phyloP scores from a whole-genome alignment of 495 filamentous ascomycete genomes.

The Massariosphaeria phaeospora region DNA sequence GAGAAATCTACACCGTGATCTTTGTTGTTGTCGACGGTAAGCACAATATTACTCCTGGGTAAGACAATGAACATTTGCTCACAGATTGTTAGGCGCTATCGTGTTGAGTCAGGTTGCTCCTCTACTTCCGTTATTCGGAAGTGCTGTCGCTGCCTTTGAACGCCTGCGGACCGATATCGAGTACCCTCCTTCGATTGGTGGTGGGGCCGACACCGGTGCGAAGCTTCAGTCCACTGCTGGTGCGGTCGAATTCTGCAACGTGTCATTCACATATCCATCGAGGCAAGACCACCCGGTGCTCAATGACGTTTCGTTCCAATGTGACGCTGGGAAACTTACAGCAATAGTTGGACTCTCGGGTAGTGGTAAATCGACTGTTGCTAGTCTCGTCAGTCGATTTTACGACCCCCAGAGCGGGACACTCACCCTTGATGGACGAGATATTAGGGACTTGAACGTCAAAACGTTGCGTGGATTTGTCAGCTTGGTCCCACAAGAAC shows the following conservation, averaged over 20 bases:
- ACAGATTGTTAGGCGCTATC: slow-evolving; percentile 45
- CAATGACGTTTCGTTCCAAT: slow-evolving; percentile 21
- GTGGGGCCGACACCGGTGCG: slow-evolving; percentile 38
- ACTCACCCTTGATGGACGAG: slow-evolving; percentile 27
- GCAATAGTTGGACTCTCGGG: slow-evolving; percentile 36
- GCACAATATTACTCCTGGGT: slow-evolving; percentile 7
- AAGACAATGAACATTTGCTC: slow-evolving; percentile 13
- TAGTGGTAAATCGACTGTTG: slow-evolving; percentile 36
- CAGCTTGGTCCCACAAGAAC: slow-evolving; percentile 79
- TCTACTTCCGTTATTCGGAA: slow-evolving; percentile 55
- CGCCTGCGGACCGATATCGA: slow-evolving; percentile 51
- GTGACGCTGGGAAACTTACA: slow-evolving; percentile 34
- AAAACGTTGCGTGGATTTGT: slow-evolving; percentile 62
- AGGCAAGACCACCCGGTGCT: slow-evolving; percentile 30
- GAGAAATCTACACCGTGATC: slow-evolving; percentile 60
- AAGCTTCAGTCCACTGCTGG: slow-evolving; percentile 41
- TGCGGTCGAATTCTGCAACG: slow-evolving; percentile 29
- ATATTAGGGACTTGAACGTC: slow-evolving; percentile 20
- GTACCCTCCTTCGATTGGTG: slow-evolving; percentile 49
- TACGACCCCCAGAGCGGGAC: slow-evolving; percentile 32
- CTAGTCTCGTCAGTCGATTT: slow-evolving; percentile 32
- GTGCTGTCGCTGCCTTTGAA: slow-evolving; percentile 51
- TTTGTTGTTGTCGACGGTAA: slow-evolving; percentile 61
- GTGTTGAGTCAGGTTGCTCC: slow-evolving; percentile 61
- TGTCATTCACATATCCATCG: slow-evolving; percentile 34